Base-by-base conservation (phyloP, 164 flowering plant genomes). In the Tetrastigma voinierianum region DNA sequence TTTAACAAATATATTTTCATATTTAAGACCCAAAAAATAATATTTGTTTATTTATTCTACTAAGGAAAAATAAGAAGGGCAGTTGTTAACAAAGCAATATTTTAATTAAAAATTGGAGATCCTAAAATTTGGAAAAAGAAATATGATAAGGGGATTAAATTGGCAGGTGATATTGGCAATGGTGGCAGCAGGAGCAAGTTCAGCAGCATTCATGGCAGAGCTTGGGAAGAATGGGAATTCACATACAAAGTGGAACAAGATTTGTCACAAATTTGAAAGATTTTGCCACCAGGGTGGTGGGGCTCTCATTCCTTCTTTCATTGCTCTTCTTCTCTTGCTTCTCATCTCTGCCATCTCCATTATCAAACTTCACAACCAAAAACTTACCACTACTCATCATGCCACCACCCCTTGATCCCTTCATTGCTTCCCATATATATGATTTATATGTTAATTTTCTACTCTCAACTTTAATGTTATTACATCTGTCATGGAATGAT, bases 161-260 rank as follows among this genome's bases (percentile, higher is more conserved):
- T 54, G 13, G 65, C 62, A 91, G 97, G 59, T 80, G 68, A 79
- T 70, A n/a, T 79, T 87, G 67, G 88, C 72, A 3, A 49, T 88
- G 20, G 62, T 80, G 9, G 77, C 96, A 1, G 83, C 77, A 0
- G 93, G 80, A 2, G 78, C 74, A 23, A 83, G 80, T 17, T 90
- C 86, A 43, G 96, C 96, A 20, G 76, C 80, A 0, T 85, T 86
- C 78, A 83, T 91, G 83, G 87, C 93, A 10, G 84, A 85, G 73
- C 68, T 91, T 1, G 96, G 90, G 20, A 83, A 84, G 82, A 72
- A 84, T 21, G 97, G 97, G 0, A 88, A 91, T 53, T 71, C 82
- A 9, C 96, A 88, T 67, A 92, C 97, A 9, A 67, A 81, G 57
- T 91, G 97, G 97, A 81, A 80, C 74, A 88, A 91, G 67, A 83